Percentiles rank a stretch among this genome's conserved stretches.
These are phyloP conservation scores for Boletus rubroflammeus DNA, from an alignment of 768 basidiomycete genomes.

Conservation along the genomic window DNA sequence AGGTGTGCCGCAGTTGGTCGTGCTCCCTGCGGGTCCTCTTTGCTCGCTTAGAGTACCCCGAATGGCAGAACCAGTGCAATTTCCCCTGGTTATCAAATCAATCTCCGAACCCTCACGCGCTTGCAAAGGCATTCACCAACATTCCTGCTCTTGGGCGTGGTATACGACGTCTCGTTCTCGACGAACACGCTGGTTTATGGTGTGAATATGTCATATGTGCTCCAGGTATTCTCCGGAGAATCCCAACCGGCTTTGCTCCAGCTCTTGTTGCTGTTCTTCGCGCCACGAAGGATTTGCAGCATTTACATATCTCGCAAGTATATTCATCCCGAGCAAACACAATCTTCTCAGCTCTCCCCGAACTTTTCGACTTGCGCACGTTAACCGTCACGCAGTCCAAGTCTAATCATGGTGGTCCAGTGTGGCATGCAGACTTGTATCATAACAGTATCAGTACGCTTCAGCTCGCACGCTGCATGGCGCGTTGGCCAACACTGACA, in stretches of 20 bases:
- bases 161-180: not conserved
- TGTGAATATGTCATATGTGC: too few relatives aligned
- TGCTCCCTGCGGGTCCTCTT: not conserved
- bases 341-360: not conserved
- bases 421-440: too few relatives aligned
- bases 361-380: not conserved
- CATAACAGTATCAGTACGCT: not conserved
- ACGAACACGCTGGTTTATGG: not conserved
- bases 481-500: not conserved
- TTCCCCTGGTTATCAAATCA: fast-evolving
- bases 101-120: not conserved
- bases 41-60: not conserved
- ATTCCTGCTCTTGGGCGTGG: not conserved
- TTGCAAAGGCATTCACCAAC: not conserved
- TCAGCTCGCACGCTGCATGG: not conserved
- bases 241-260: not conserved
- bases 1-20: conserved; percentile 9
- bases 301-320: not conserved
- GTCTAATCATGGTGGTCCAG: too few relatives aligned
- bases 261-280: not conserved
- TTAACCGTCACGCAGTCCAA: not conserved
- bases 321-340: not conserved
- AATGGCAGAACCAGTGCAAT: not conserved
- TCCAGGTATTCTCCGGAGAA: not conserved
- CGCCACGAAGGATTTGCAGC: conserved; percentile 1